Evolutionary conservation across 495 filamentous ascomycete species (phyloP).

Genomic region (Neurospora tetraspora): DNA sequence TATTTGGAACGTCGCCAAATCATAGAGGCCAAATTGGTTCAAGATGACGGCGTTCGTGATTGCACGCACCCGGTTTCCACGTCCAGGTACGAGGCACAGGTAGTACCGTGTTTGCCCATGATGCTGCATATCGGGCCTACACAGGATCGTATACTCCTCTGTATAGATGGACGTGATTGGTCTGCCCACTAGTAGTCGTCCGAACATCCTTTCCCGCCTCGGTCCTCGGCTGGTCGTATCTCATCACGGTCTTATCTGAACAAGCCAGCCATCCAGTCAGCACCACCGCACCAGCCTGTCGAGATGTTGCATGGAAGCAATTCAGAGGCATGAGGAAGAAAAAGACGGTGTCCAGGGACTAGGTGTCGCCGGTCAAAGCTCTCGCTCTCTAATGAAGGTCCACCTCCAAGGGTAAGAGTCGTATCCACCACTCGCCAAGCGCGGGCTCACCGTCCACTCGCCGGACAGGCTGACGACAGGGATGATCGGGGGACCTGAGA

Average conservation of each 20-base stretch:
- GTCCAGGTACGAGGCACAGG: not conserved
- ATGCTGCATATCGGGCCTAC: not conserved
- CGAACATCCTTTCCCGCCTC: not conserved
- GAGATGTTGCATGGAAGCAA: not conserved
- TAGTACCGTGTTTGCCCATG: not conserved
- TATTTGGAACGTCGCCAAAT: not conserved
- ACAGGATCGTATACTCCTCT: not conserved
- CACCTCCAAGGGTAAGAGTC: constrained; percentile 11
- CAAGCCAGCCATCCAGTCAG: not conserved
- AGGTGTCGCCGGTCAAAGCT: not conserved
- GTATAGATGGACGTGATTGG: not conserved
- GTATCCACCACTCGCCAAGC: constrained; percentile 14
- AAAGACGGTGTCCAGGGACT: not conserved
- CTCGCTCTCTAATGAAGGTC: constrained; percentile 17
- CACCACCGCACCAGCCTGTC: not conserved
- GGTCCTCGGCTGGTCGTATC: not conserved
- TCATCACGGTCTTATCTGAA: not conserved
- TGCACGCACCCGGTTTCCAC: not conserved
- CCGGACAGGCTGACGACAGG: not conserved
- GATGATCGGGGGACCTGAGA: not conserved
- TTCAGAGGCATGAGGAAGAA: not conserved
- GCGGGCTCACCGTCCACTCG: constrained; percentile 10
- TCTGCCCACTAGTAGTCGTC: not conserved
- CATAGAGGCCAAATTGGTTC: not conserved
- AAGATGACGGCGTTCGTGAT: not conserved